Evolutionary conservation across 1,284 basidiomycete genomes (phyloP), one percentile per base, ranked within the genome.

Genomic region (Trichosporon ovoides): DNA sequence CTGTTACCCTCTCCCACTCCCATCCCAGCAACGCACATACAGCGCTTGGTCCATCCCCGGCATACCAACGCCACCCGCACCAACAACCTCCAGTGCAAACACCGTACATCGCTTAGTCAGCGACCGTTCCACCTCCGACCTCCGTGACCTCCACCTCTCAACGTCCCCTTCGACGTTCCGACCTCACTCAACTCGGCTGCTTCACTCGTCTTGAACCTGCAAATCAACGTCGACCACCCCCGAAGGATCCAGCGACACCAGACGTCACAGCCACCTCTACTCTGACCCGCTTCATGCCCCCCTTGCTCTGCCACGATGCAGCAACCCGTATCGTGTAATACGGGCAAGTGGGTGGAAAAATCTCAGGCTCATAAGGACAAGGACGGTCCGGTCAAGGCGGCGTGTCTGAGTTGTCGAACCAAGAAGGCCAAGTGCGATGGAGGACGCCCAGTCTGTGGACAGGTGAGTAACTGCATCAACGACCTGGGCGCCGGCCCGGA

Each of bases 401-500:
- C 77, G 22, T 78, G 77, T 60, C 61, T 78, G 19, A 72, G 69
- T 43, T 78, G 77, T 55, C 64, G 77, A 28, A 65, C 66, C 34
- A 75, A 74, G 52, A 78, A 78, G 66, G 74, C 73, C 12, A 74
- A 76, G 59, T 78, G 77, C 52, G 76, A 77, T 58, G 77, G 77
- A 6, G 65, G 60, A 0, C 68, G 71, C 60, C 77, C 77, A 0
- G 63, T 73, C 22, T 78, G 77, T 55, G 67, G 69, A 3, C 74
- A 75, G 63, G 75, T 77, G 50, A 62, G 74, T 68, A 13, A 46
- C 22, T 28, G 28, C 28, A 5, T 31, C 24, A n/a, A n/a, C 49
- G 31, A 20, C n/a, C n/a, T n/a, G 7, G 13, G 12, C 14, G 14
- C 2, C 13, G n/a, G n/a, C n/a, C n/a, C n/a, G n/a, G n/a, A n/a